Evolutionary conservation across 768 basidiomycete species (phyloP).

Genomic region (Termitomyces sp.): DNA sequence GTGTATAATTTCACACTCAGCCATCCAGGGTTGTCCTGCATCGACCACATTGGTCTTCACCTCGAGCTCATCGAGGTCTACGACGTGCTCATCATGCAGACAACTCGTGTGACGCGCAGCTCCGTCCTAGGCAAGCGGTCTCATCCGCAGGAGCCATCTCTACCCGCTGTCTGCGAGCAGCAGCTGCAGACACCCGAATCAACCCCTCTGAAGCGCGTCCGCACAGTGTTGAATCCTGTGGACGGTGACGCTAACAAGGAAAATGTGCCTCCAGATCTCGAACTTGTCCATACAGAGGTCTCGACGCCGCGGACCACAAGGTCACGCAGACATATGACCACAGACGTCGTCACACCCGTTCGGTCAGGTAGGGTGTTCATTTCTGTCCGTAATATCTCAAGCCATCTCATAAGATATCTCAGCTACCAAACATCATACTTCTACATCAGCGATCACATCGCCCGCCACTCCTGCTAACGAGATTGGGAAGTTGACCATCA

Average conservation of each 20-base stretch:
- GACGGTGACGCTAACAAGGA: slow-evolving; percentile 71
- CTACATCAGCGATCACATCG: slow-evolving; percentile 35
- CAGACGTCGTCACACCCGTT: slow-evolving; percentile 35
- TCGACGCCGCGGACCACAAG: slow-evolving; percentile 35
- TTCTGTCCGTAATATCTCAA: neutral
- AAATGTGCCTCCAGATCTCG: slow-evolving; percentile 59
- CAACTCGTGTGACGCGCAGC: slow-evolving; percentile 34
- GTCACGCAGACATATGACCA: slow-evolving; percentile 30
- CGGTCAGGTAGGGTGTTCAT: slow-evolving; percentile 33
- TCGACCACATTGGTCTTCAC: slow-evolving; percentile 13
- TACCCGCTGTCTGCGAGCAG: slow-evolving; percentile 27
- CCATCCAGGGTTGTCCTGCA: slow-evolving; percentile 15
- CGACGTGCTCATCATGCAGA: slow-evolving; percentile 29
- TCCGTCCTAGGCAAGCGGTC: slow-evolving; percentile 49
- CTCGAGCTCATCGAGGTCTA: slow-evolving; percentile 12
- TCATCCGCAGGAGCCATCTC: slow-evolving; percentile 29
- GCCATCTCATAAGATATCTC: slow-evolving; percentile 9
- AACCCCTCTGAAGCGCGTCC: slow-evolving; percentile 62
- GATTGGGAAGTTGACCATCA: slow-evolving; percentile 35
- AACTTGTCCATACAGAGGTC: slow-evolving; percentile 26
- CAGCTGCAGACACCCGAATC: slow-evolving; percentile 54
- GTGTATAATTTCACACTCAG: slow-evolving; percentile 18
- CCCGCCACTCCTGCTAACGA: slow-evolving; percentile 41
- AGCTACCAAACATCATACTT: slow-evolving; percentile 44
- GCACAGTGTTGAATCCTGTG: slow-evolving; percentile 34